Conservation (phyloP, 371 early-diverging fungal species). For the Syncephalastrum sp. region DNA sequence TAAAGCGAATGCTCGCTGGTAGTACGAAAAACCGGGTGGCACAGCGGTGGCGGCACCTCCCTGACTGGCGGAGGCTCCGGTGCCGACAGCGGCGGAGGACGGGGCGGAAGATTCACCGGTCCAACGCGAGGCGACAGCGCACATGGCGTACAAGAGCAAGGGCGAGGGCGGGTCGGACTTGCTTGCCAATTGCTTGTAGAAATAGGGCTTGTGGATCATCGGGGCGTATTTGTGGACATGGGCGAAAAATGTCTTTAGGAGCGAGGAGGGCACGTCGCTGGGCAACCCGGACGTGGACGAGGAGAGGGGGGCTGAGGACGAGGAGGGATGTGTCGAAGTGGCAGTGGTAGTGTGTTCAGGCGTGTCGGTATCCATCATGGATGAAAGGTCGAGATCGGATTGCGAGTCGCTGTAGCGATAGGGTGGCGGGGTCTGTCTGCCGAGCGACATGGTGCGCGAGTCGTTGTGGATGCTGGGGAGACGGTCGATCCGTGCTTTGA, state of each 20-base stretch:
- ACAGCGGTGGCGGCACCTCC: constrained; percentile 3
- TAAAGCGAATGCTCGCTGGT: constrained; percentile 42
- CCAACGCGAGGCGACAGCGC: constrained; percentile 58
- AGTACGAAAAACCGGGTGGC: constrained; percentile 36
- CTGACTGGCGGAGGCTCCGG: constrained; percentile 1
- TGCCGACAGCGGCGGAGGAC: constrained; percentile 18
- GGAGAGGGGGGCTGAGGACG: neutral
- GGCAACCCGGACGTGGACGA: constrained; percentile 2
- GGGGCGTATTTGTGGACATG: constrained; percentile 62
- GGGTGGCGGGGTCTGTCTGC: constrained; percentile 1
- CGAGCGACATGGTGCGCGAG: neutral
- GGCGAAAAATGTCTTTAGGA: constrained; percentile 47
- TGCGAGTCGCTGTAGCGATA: neutral
- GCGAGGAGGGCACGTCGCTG: constrained; percentile 15
- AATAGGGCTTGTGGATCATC: constrained; percentile 55
- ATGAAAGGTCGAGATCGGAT: neutral
- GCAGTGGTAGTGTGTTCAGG: constrained; percentile 8
- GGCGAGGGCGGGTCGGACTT: constrained; percentile 47
- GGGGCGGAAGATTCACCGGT: constrained; percentile 8
- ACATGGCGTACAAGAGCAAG: constrained; percentile 56
- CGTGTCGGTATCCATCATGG: constrained; percentile 9
- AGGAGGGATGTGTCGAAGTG: constrained; percentile 4
- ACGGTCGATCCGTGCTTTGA: constrained; percentile 28
- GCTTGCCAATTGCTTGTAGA: constrained; percentile 47
- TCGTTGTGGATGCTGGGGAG: constrained; percentile 14